A percentile compares a stretch with the other conserved stretches of the same genome.
Conservation (phyloP, 1,284 basidiomycete species). For the Pisolithus thermaeus region DNA sequence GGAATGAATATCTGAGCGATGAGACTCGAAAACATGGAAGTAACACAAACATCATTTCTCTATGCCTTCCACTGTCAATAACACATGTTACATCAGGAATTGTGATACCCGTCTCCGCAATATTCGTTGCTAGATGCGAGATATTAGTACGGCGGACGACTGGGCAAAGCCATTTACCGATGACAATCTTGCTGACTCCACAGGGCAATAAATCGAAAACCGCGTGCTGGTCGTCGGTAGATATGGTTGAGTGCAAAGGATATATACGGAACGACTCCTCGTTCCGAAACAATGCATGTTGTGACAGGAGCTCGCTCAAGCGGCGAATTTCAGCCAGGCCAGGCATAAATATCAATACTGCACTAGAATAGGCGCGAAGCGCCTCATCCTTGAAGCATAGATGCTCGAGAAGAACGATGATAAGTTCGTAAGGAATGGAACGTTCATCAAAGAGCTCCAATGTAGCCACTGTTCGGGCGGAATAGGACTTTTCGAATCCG, state of each 20-base stretch:
- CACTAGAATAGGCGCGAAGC: slow-evolving; percentile 64
- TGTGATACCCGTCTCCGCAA: slow-evolving; percentile 91
- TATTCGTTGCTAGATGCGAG: slow-evolving; percentile 46
- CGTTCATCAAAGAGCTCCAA: slow-evolving; percentile 88
- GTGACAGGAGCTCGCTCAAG: slow-evolving; percentile 76
- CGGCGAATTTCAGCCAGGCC: slow-evolving; percentile 91
- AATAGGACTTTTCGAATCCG: slow-evolving; percentile 71
- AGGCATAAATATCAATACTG: slow-evolving; percentile 91
- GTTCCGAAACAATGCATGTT: slow-evolving; percentile 73
- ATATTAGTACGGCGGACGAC: slow-evolving; percentile 54
- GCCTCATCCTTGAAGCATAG: slow-evolving; percentile 72
- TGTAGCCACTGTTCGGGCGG: slow-evolving; percentile 67
- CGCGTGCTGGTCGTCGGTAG: slow-evolving; percentile 83
- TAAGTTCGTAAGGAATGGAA: slow-evolving; percentile 86
- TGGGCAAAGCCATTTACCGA: slow-evolving; percentile 47
- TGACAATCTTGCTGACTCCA: slow-evolving; percentile 87
- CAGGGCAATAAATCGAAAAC: slow-evolving; percentile 85
- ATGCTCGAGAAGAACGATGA: slow-evolving; percentile 79
- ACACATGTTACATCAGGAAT: slow-evolving; percentile 99
- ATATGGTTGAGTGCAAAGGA: slow-evolving; percentile 91
- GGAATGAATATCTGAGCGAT: slow-evolving; percentile 9
- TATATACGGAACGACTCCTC: slow-evolving; percentile 69
- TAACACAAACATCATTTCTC: slow-evolving; percentile 72
- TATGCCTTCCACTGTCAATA: slow-evolving; percentile 92
- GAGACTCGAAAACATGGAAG: not conserved